Evolutionary conservation across 805 yeast genomes (phyloP).

Genomic region (Ogataea salicorniae): DNA sequence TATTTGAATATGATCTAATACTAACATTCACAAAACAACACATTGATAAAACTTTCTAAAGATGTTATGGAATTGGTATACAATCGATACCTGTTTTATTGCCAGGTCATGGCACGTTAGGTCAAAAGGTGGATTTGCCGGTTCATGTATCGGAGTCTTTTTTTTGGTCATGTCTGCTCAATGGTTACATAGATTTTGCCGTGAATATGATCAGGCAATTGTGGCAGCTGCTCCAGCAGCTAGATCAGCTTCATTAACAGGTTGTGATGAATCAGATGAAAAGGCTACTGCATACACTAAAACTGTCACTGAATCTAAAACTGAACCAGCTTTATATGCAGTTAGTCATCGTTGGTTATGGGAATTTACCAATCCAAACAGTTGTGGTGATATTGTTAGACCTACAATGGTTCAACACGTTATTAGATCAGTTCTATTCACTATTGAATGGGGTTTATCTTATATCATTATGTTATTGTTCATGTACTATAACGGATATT

Average conservation of each 20-base stretch:
- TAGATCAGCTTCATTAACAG: background rate
- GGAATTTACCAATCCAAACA: slow-evolving; percentile 2
- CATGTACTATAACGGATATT: slow-evolving; percentile 72
- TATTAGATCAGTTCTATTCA: slow-evolving; percentile 43
- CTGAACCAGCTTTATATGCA: slow-evolving; percentile 22
- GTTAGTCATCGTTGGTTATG: slow-evolving; percentile 6
- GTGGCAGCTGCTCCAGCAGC: slow-evolving; percentile 11
- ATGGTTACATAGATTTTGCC: slow-evolving; percentile 49
- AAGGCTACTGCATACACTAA: background rate
- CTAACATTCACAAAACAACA: background rate
- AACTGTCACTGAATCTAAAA: background rate
- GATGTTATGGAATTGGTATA: slow-evolving; percentile 75
- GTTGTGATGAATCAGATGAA: background rate
- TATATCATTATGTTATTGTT: slow-evolving; percentile 66
- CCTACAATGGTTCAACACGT: slow-evolving; percentile 49
- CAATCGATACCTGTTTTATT: slow-evolving; percentile 61
- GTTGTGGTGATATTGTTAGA: slow-evolving; percentile 11
- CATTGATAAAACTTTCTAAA: background rate
- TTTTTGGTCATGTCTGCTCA: slow-evolving; percentile 52
- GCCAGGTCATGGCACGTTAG: slow-evolving; percentile 59
- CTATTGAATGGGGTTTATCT: slow-evolving; percentile 58
- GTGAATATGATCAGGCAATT: slow-evolving; percentile 46
- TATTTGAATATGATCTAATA: background rate
- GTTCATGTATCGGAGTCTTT: slow-evolving; percentile 69
- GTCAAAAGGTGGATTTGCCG: slow-evolving; percentile 59